These are phyloP conservation scores for Yamadazyma friedrichii DNA, from an alignment of 1,139 yeast genomes.

Conservation along the genomic window DNA sequence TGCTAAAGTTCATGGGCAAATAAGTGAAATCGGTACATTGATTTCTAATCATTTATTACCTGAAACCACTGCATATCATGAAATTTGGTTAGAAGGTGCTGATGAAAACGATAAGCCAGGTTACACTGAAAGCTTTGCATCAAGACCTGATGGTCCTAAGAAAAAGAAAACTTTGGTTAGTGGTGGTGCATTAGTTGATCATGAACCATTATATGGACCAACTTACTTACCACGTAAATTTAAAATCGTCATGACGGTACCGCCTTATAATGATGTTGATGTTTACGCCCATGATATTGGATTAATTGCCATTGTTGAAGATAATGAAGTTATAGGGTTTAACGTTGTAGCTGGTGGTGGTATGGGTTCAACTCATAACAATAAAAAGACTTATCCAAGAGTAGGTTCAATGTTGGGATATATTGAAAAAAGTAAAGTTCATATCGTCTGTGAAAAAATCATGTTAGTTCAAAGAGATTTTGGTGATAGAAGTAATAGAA, in stretches of 20 bases:
- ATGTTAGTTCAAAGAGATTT: constrained; percentile 93
- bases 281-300: constrained; percentile 96
- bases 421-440: constrained; percentile 64
- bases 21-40: constrained; percentile 58
- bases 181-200: constrained; percentile 81
- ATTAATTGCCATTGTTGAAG: constrained; percentile 80
- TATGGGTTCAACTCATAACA: constrained; percentile 98
- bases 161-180: constrained; percentile 81
- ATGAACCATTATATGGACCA: constrained; percentile 86
- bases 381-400: constrained; percentile 95
- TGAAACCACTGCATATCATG: constrained; percentile 92
- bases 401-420: constrained; percentile 87
- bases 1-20: constrained; percentile 77
- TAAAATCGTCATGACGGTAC: constrained; percentile 92
- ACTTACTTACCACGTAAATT: constrained; percentile 93
- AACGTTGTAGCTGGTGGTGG: constrained; percentile 96
- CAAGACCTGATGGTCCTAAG: constrained; percentile 74
- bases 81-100: constrained; percentile 91
- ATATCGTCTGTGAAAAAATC: constrained; percentile 82
- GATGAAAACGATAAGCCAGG: constrained; percentile 70
- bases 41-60: constrained; percentile 87
- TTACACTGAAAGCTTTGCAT: constrained; percentile 69
- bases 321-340: constrained; percentile 67
- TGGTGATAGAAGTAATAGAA: constrained; percentile 96
- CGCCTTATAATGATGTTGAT: constrained; percentile 96